phyloP scores from a whole-genome alignment of 2,329 filamentous ascomycete genomes.

The Rutstroemia sp. region DNA sequence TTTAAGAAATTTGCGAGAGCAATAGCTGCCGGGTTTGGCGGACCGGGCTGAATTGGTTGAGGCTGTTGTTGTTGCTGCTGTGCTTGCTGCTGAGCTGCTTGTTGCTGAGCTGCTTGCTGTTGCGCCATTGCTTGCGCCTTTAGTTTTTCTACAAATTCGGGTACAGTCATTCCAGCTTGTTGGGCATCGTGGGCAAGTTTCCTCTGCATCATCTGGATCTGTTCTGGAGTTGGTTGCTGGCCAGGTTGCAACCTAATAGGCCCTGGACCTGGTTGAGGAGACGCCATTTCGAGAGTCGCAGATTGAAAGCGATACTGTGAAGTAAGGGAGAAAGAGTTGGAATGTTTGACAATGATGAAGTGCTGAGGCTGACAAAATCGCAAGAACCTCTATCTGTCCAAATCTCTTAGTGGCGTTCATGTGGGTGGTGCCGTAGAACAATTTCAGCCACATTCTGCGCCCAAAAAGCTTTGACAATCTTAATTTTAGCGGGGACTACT shows the following conservation, averaged over 20 bases:
- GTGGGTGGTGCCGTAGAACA: too few species aligned
- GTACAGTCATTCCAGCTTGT: constrained; percentile 76
- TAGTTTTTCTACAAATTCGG: constrained; percentile 70
- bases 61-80: constrained; percentile 39
- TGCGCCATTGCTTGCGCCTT: constrained; percentile 45
- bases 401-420: not conserved
- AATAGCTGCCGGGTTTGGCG: constrained; percentile 81
- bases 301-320: not conserved
- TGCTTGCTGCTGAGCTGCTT: constrained; percentile 34
- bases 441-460: not conserved
- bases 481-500: not conserved
- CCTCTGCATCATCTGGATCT: constrained; percentile 76
- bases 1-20: constrained; percentile 85
- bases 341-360: not conserved
- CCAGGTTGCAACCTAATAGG: not conserved
- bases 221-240: constrained; percentile 65
- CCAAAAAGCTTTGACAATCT: not conserved
- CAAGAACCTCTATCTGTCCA: not conserved
- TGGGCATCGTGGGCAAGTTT: constrained; percentile 77
- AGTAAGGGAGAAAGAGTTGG: not conserved
- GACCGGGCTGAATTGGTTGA: constrained; percentile 66
- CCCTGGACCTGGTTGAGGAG: not conserved
- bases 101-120: constrained; percentile 39
- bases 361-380: not conserved
- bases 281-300: not conserved